Evolutionary conservation across 768 basidiomycete species (phyloP), one percentile per base, ranked within the genome.

Genomic region (Kwoniella bestiolae): DNA sequence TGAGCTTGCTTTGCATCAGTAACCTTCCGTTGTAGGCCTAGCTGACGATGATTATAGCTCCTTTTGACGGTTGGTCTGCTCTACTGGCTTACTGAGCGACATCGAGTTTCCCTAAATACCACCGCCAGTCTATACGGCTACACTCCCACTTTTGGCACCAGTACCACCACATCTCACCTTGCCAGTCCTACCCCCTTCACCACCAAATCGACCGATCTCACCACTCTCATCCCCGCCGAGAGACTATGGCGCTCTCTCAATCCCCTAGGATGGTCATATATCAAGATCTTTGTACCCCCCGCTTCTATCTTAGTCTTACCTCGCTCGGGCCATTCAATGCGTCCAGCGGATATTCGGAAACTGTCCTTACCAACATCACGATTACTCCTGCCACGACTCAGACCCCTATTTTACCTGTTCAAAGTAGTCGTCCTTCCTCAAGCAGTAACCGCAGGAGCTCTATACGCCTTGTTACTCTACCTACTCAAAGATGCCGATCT

Each of bases 401-500:
- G 86, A 58, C 84, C 88, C 12, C 69, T 90, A 7, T 79, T 87
- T n/a, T 91, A 91, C 88, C 79, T 91, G 26, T 69, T 89, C 72
- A 91, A 91, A 80, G 90, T 94, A 67, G 87, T 97, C 79, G 83
- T 92, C 2, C 80, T 94, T 0, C 95, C 95, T 0, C 94, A 96
- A 76, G 86, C 87, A 7, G 84, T 84, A 5, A 95, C 94, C 0
- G 91, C 90, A 6, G 82, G 85, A 26, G 80, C 86, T 3, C 84
- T 98, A 9, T 97, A 90, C 78, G 84, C 86, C 7, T 81, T 98
- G 11, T 83, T 95, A 7, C 84, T 92, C 9, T 94, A 94, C 77
- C 84, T 99, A 2, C 83, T 97, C 66, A 95, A 94, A 82, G 89
- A 95, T 69, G 87, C 92, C 0, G 94, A 99, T 64, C 86, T 94